Evolutionary conservation across 176 grass and related monocot species (phyloP), one percentile per base, ranked within the genome.

Genomic region (Rhynchospora pubera): DNA sequence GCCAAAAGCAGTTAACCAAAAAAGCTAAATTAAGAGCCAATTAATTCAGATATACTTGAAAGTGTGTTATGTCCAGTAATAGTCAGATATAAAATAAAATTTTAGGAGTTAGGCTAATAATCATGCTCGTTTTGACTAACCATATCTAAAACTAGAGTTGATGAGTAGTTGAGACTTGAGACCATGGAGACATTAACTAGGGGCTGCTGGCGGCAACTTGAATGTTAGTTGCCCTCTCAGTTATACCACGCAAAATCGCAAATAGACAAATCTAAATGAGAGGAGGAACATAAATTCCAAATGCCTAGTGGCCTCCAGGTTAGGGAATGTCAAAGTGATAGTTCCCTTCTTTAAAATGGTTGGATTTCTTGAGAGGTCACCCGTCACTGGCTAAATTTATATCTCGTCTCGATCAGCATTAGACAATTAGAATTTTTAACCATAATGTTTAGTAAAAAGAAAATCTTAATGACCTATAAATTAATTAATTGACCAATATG

Each of bases 141-240:
- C 1, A 73, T 16, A 23, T 52, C 24, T 18, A 42, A 60, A 79
- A 61, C 15, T 42, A 43, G 39, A 81, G 18, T 61, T 50, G 79
- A 81, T 64, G 32, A 48, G 79, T 81, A 81, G 79, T 81, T 81
- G 79, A 81, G 79, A 64, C n/a, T 28, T 9, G n/a, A n/a, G 79
- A 64, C 18, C 14, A 79, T 79, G 79, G 11, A 46, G 43, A 34
- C 58, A 65, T 81, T 47, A 45, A 81, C 43, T 9, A 81, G 65
- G 79, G 46, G 71, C 47, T 28, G 47, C 71, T 28, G 28, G 9
- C 15, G 47, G 60, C 39, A 26, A 8, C 58, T 81, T 81, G 79
- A 81, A 81, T 64, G 60, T 81, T 81, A 81, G 79, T 81, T 81
- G 79, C 59, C 39, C 59, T 81, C 34, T 65, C 65, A 26, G 19